Evolutionary conservation across 371 early-diverging fungal genomes (phyloP).

Genomic region (Synchytrium microbalum): DNA sequence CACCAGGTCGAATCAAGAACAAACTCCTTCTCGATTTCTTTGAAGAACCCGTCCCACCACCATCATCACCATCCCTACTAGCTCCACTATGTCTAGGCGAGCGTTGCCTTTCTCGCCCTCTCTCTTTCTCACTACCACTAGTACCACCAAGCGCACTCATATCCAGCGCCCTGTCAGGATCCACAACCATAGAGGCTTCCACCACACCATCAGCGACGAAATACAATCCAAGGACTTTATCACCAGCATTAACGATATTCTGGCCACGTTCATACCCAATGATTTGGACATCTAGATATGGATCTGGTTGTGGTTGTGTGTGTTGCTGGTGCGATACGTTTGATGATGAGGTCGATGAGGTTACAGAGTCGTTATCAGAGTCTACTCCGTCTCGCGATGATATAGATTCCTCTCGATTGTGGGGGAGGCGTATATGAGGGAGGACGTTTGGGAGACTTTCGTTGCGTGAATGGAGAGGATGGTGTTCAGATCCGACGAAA

Average conservation of each 20-base stretch:
- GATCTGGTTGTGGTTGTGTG: neutral
- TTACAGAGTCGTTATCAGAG: neutral
- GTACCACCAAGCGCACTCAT: constrained; percentile 5
- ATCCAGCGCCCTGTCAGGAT: constrained; percentile 13
- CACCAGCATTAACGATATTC: constrained; percentile 70
- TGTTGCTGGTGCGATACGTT: neutral
- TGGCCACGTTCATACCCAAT: constrained; percentile 60
- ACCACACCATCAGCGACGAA: constrained; percentile 86
- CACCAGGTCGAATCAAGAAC: constrained; percentile 74
- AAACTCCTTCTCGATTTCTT: constrained; percentile 12
- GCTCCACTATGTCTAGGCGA: neutral
- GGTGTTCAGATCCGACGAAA: neutral
- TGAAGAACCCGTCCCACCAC: neutral
- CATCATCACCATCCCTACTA: neutral
- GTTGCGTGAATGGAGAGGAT: neutral
- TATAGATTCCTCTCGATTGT: neutral
- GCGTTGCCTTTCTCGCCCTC: neutral
- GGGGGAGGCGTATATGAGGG: neutral
- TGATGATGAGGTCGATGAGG: neutral
- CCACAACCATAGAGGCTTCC: constrained; percentile 60
- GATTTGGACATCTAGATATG: constrained; percentile 23
- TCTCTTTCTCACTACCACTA: neutral
- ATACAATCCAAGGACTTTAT: constrained; percentile 78
- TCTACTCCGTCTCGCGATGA: neutral
- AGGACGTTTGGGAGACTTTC: neutral